phyloP scores from a whole-genome alignment of 129 eudicot genomes.

The Daucus carota region DH1_v3.0 NC_030383.2:60991501-60992000 shows the following conservation, averaged over 20 bases:
- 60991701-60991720: not conserved
- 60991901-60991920: conserved; percentile 97
- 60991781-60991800: not conserved
- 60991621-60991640: not conserved
- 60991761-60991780: not conserved
- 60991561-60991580: conserved; percentile 61
- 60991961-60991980: conserved; percentile 39
- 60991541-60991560: conserved; percentile 87
- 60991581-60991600: not conserved
- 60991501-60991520: conserved; percentile 95
- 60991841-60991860: not conserved
- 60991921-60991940: conserved; percentile 91
- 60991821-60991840: not conserved
- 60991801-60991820: not conserved
- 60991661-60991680: not conserved
- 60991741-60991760: not conserved
- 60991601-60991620: not conserved
- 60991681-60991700: not conserved
- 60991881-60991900: conserved; percentile 70
- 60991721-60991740: not conserved
- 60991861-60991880: conserved; percentile 74
- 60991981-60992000: conserved; percentile 78
- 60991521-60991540: conserved; percentile 91
- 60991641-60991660: not conserved
- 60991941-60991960: conserved; percentile 64